Conservation (phyloP, 805 yeast genomes). For the Candida namnaoensis region DNA sequence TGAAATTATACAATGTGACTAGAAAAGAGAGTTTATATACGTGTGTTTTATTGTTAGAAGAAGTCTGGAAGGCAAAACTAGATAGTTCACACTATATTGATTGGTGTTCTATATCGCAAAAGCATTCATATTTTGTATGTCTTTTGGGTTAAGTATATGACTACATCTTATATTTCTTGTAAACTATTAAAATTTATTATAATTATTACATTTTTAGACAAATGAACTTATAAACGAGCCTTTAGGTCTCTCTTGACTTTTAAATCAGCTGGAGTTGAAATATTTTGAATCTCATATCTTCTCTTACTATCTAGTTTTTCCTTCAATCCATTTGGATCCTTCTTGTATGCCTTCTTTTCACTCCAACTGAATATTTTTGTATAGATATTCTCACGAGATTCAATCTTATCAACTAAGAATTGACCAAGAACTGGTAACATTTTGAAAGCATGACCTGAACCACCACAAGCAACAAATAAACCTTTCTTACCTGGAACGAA, state of each 20-base stretch:
- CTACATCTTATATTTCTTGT: no score
- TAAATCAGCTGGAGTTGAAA: not conserved
- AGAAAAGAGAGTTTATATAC: not conserved
- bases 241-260: not conserved
- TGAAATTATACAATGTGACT: not conserved
- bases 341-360: slow-evolving; percentile 5
- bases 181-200: no score
- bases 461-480: slow-evolving; percentile 24
- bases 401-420: slow-evolving; percentile 17
- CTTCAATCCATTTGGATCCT: slow-evolving; percentile 8
- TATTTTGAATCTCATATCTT: slow-evolving; percentile 1
- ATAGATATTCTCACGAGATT: slow-evolving; percentile 4
- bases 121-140: not conserved
- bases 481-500: slow-evolving; percentile 22
- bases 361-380: slow-evolving; percentile 12
- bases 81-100: not conserved
- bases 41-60: not conserved
- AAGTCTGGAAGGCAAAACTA: not conserved
- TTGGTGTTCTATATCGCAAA: not conserved
- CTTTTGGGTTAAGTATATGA: no score
- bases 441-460: slow-evolving; percentile 28
- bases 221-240: not conserved
- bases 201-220: no score
- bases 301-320: slow-evolving; percentile 5
- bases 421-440: slow-evolving; percentile 24